Evolutionary conservation across 2,329 filamentous ascomycete species (phyloP), one percentile per base, ranked within the genome.

Genomic region (Trichoderma sp.): DNA sequence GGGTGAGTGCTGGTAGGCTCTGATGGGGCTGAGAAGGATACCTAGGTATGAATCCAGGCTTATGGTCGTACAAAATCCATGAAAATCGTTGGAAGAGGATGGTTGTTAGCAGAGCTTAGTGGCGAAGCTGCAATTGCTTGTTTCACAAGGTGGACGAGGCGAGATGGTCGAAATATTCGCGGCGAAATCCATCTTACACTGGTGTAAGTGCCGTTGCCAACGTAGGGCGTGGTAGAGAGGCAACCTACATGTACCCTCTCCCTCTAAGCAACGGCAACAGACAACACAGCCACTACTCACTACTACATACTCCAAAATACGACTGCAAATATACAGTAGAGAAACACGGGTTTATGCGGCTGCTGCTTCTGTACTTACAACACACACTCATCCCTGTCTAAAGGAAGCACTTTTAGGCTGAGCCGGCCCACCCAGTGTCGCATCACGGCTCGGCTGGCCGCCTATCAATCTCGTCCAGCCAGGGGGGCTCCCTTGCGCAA

Each of bases 401-500:
- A 58, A 36, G 66, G 53, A 62, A 70, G 66, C 28, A 51, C 30
- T 28, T 34, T 47, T 60, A 53, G 57, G 39, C 66, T 62, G 57
- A 34, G 66, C 56, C 30, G 56, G 36, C 57, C 66, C 66, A 62
- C 66, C 56, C 56, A 62, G 61, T 62, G 66, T 70, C 66, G 57
- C 66, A 70, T 43, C 57, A 43, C 66, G 28, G 39, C 66, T 62
- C 66, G 66, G 66, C 66, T 70, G 66, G 36, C 66, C 28, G 30
- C 66, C 66, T 70, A 70, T 70, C 66, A 70, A 24, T 53, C 47
- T 3, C n/a, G 3, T 24, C 57, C 57, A 53, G 56, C n/a, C 66
- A 70, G 57, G 57, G 47, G 36, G 21, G 15, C 28, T 57, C 43
- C 66, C 57, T 28, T 51, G 66, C 39, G 57, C 66, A 21, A 26